Percentiles rank a stretch among this genome's conserved stretches.
These are phyloP conservation scores for Trypanosoma boissoni DNA, from an alignment of 208 protist genomes.

Conservation along the genomic window DNA sequence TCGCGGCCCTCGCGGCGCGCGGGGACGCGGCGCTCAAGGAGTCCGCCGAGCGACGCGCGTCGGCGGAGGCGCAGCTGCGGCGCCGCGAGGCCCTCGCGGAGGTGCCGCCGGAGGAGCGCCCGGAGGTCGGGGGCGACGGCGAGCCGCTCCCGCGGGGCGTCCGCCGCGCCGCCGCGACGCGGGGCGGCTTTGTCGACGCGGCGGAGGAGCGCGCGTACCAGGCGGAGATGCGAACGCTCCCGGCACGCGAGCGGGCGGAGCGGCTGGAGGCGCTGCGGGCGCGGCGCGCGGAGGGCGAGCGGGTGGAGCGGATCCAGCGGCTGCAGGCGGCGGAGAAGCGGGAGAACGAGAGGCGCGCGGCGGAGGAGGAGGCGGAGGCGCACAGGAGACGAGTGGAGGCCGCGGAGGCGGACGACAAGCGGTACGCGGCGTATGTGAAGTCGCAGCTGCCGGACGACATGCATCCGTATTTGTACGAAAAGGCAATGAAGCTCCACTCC, in stretches of 20 bases:
- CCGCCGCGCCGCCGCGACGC: constrained; percentile 35
- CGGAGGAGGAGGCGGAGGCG: constrained; percentile 42
- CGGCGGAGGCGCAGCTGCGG: constrained; percentile 3
- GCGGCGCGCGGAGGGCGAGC: constrained; percentile 36
- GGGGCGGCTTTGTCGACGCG: constrained; percentile 51
- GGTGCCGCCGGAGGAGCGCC: not conserved
- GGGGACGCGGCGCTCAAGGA: not conserved
- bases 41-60: not conserved
- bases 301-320: constrained; percentile 43
- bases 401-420: constrained; percentile 47
- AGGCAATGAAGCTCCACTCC: constrained; percentile 40
- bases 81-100: not conserved
- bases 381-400: constrained; percentile 27
- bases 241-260: constrained; percentile 43
- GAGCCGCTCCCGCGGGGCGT: constrained; percentile 9
- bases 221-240: constrained; percentile 56
- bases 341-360: constrained; percentile 36
- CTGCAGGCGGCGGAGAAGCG: constrained; percentile 71
- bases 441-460: constrained; percentile 64
- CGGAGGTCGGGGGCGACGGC: not conserved
- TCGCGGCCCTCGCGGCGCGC: not conserved
- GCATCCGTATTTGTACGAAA: constrained; percentile 43
- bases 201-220: constrained; percentile 64
- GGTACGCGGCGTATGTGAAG: constrained; percentile 56
- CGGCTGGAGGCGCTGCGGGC: constrained; percentile 31